Evolutionary conservation across 1,284 basidiomycete species (phyloP).

Genomic region (Malassezia brasiliensis): DNA sequence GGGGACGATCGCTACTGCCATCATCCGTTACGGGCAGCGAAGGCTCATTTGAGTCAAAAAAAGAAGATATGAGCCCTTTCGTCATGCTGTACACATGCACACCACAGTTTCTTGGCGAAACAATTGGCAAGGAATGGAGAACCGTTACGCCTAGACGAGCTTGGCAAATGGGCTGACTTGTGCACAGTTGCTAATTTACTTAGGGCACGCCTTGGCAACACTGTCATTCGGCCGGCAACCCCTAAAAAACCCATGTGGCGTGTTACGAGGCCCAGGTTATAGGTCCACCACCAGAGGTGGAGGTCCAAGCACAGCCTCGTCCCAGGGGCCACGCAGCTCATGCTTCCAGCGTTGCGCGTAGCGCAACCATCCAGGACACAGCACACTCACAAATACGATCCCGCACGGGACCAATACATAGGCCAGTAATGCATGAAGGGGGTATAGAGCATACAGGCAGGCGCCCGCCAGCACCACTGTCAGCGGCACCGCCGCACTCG

Average conservation of each 20-base stretch:
- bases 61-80: not conserved
- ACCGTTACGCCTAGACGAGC: too few relatives aligned
- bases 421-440: constrained; percentile 3
- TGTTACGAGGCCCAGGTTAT: too few relatives aligned
- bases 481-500: not conserved
- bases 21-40: not conserved
- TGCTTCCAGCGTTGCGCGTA: constrained; percentile 16
- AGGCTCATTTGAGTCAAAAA: not conserved
- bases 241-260: too few relatives aligned
- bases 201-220: too few relatives aligned
- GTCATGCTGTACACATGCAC: not conserved
- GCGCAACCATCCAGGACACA: constrained; percentile 16
- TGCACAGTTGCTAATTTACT: too few relatives aligned
- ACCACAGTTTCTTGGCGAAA: too few relatives aligned
- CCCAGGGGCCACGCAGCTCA: constrained; percentile 17
- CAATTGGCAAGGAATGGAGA: too few relatives aligned
- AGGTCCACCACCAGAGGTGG: too few relatives aligned
- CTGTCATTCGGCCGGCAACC: too few relatives aligned
- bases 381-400: constrained; percentile 1
- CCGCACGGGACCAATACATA: not conserved
- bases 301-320: constrained; percentile 9
- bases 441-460: constrained; percentile 4
- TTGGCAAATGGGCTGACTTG: too few relatives aligned
- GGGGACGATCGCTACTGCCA: not conserved
- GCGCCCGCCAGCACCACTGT: not conserved